Evolutionary conservation across 1,284 basidiomycete genomes (phyloP).

Genomic region (Sanghuangporus weigelae): DNA sequence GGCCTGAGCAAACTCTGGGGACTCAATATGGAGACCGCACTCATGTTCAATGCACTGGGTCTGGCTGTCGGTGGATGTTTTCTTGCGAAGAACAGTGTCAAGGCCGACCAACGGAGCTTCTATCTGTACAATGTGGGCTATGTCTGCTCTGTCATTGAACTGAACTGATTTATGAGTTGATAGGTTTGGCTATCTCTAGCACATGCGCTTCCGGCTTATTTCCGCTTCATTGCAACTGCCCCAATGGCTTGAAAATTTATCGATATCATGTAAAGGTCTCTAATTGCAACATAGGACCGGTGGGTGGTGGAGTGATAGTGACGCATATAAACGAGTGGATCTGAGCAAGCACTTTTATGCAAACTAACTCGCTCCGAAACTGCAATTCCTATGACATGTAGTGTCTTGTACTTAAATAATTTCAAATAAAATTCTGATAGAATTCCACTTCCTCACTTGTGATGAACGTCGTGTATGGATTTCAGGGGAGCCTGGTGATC

Average conservation of each 20-base stretch:
- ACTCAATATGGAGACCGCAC: constrained; percentile 18
- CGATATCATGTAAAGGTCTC: not conserved
- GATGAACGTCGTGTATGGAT: too few species aligned
- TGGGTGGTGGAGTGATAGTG: too few species aligned
- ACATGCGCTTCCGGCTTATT: constrained; percentile 12
- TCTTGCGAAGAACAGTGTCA: not conserved
- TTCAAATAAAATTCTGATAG: too few species aligned
- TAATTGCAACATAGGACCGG: too few species aligned
- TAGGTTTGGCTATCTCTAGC: constrained; percentile 17
- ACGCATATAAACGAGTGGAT: too few species aligned
- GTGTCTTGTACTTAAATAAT: too few species aligned
- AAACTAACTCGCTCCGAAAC: too few species aligned
- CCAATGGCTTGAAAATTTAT: not conserved
- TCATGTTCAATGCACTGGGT: constrained; percentile 24
- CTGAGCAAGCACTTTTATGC: too few species aligned
- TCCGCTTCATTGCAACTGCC: not conserved
- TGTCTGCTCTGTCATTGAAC: not conserved
- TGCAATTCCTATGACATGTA: too few species aligned
- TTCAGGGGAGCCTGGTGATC: too few species aligned
- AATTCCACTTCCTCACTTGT: too few species aligned
- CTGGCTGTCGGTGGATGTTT: constrained; percentile 25
- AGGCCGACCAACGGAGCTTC: constrained; percentile 1
- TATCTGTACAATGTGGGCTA: constrained; percentile 9
- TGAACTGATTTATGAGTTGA: not conserved
- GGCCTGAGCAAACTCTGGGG: constrained; percentile 21